Base-by-base conservation (phyloP, 176 grass and related monocot species). In the Puccinellia tenuiflora region DNA sequence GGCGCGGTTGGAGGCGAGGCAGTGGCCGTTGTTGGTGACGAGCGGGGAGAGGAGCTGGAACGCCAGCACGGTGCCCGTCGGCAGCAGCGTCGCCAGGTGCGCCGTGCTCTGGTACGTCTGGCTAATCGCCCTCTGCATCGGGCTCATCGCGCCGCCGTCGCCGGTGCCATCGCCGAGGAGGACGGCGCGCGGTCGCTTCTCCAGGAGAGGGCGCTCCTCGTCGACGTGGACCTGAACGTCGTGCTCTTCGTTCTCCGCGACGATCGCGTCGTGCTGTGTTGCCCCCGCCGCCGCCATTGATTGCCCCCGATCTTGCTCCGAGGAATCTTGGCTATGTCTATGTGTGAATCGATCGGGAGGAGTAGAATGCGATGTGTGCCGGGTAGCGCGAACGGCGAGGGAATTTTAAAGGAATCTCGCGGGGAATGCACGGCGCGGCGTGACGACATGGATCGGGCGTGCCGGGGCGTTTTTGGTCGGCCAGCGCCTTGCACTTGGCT, bases 1-100 rank as follows among this genome's bases (percentile, higher is more conserved):
- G 52, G 25, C 69, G 38, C 86, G 78, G 82, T 90, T 89, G 34
- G 80, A 64, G 9, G 9, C 34, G 25, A 40, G n/a, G 88, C 95
- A 98, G 64, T 48, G 79, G 25, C 92, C 92, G 46, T 79, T 76
- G 38, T 84, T 82, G 20, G 86, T 91, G 31, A 90, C 88, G 50
- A 93, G 21, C 53, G 92, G 90, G 26, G 89, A 80, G 38, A 98
- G 88, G 5, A 95, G 87, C 88, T 98, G 92, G 88, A 93, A 98
- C 43, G 88, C 85, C 21, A 98, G 76, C 47, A 93, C 90, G 22
- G 95, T 98, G 43, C 95, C 92, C 30, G 93, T 99, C 0, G 92
- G 92, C 17, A 98, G 95, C 37, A 96, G 87, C 77, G 86, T 92
- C 9, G 89, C 79, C 20, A 99, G 93, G 64, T 99, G 90, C 67